Evolutionary conservation across 768 basidiomycete species (phyloP), one percentile per base, ranked within the genome.

Genomic region (Boletus coccyginus): DNA sequence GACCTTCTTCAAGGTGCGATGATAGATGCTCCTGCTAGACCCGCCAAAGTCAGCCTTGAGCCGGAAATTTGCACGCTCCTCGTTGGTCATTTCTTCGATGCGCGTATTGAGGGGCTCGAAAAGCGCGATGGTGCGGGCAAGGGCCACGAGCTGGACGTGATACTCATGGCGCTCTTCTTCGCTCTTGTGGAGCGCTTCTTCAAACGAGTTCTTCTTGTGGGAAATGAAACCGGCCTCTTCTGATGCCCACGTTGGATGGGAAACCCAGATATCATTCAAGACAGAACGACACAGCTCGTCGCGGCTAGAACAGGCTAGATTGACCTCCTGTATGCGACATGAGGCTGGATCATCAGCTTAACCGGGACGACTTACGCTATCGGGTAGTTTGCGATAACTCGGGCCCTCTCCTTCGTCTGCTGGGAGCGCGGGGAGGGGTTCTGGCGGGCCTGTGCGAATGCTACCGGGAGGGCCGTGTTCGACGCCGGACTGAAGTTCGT

Each of bases 111-210:
- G 80, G 3, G 95, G 95, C 67, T 98, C 94, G 54, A 99, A 82
- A 42, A 96, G 75, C 2, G 91, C 85, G 66, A 98, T 96, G 14
- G 95, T 98, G 42, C 95, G 86, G 11, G 84, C 75, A 62, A 98
- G 85, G 17, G 88, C 92, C 68, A 97, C 94, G 41, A 99, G 83
- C 63, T 95, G 91, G 57, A 95, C 94, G 63, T 97, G 94, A 70
- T 93, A 98, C 73, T 98, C 96, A 73, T 98, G 94, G 31, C 97
- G 86, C 72, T 99, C 97, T 72, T 99, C 96, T 72, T 99, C 97
- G 65, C 93, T 90, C 74, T 93, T 93, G 76, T 98, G 94, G 54
- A 98, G 78, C 0, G 92, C 90, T 66, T 98, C 96, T 72, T 99
- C 97, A 70, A 90, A 98, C 7, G 85, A 81, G 68, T 98, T 99